Evolutionary conservation across 495 filamentous ascomycete genomes (phyloP).

Genomic region (Chaetomidium leptoderma): DNA sequence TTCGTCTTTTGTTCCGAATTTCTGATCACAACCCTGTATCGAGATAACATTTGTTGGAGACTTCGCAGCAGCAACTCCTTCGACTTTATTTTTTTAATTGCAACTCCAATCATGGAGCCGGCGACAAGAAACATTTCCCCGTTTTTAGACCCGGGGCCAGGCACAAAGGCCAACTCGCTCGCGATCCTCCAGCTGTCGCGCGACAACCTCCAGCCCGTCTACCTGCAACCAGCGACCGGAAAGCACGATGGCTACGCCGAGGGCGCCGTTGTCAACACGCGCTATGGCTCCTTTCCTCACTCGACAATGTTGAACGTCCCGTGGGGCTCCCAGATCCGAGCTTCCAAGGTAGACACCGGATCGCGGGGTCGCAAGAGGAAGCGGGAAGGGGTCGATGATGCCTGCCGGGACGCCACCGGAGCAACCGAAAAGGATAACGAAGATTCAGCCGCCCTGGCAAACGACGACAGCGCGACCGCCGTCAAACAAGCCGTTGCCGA

Average conservation of each 20-base stretch:
- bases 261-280: slow-evolving; percentile 82
- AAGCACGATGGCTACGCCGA: slow-evolving; percentile 68
- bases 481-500: slow-evolving; percentile 54
- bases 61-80: background rate
- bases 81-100: background rate
- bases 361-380: slow-evolving; percentile 62
- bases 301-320: slow-evolving; percentile 73
- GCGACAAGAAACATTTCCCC: slow-evolving; percentile 48
- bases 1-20: too few species aligned
- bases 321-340: slow-evolving; percentile 88
- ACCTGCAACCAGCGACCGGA: slow-evolving; percentile 58
- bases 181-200: slow-evolving; percentile 80
- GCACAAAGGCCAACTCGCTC: slow-evolving; percentile 53
- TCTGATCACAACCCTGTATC: too few species aligned
- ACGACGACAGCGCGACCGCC: slow-evolving; percentile 23
- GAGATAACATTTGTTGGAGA: too few species aligned
- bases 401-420: slow-evolving; percentile 26
- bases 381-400: slow-evolving; percentile 54
- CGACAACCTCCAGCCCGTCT: slow-evolving; percentile 70
- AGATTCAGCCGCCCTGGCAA: slow-evolving; percentile 19
- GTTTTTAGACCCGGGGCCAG: slow-evolving; percentile 62
- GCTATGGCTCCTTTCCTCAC: slow-evolving; percentile 94
- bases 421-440: slow-evolving; percentile 31
- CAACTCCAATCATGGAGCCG: slow-evolving; percentile 28
- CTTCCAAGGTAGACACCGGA: slow-evolving; percentile 85